Evolutionary conservation across 106 monocot genomes (phyloP).

Genomic region (Narthecium ossifragum): DNA sequence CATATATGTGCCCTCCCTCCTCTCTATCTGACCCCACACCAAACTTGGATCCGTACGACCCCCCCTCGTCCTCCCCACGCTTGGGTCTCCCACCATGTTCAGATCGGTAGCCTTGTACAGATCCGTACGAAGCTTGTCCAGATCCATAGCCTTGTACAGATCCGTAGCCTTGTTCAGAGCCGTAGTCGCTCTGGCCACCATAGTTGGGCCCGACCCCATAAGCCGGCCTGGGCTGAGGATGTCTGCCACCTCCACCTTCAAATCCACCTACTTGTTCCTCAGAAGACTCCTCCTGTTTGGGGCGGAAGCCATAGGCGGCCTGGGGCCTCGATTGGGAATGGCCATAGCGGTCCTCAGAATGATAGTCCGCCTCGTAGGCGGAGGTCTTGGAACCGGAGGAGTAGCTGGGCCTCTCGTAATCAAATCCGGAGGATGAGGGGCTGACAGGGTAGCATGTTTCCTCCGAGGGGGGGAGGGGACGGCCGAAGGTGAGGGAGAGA

Average conservation of each 20-base stretch:
- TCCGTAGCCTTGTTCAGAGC: slow-evolving; percentile 16
- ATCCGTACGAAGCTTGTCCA: no score
- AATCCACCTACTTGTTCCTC: slow-evolving; percentile 5
- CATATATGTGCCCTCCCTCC: slow-evolving; percentile 20
- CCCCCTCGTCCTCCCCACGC: not conserved
- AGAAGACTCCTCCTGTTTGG: slow-evolving; percentile 12
- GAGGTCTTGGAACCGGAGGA: slow-evolving; percentile 48
- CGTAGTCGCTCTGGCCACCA: slow-evolving; percentile 12
- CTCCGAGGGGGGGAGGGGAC: slow-evolving; percentile 62
- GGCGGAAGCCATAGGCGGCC: slow-evolving; percentile 25
- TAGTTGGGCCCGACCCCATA: no score
- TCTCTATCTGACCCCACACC: slow-evolving; percentile 9
- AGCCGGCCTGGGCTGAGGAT: not conserved
- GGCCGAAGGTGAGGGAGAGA: slow-evolving; percentile 65
- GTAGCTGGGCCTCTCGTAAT: slow-evolving; percentile 52
- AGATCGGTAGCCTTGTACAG: slow-evolving; percentile 1
- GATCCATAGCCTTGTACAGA: no score
- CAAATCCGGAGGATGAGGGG: slow-evolving; percentile 24
- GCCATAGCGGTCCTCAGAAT: slow-evolving; percentile 25
- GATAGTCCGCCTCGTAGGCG: slow-evolving; percentile 19
- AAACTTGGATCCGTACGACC: not conserved
- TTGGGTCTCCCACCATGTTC: slow-evolving; percentile 19
- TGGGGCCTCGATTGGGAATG: slow-evolving; percentile 31
- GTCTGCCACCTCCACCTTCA: not conserved
- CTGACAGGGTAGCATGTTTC: slow-evolving; percentile 66